Evolutionary conservation across 768 basidiomycete species (phyloP).

Genomic region (Suillus paluster): DNA sequence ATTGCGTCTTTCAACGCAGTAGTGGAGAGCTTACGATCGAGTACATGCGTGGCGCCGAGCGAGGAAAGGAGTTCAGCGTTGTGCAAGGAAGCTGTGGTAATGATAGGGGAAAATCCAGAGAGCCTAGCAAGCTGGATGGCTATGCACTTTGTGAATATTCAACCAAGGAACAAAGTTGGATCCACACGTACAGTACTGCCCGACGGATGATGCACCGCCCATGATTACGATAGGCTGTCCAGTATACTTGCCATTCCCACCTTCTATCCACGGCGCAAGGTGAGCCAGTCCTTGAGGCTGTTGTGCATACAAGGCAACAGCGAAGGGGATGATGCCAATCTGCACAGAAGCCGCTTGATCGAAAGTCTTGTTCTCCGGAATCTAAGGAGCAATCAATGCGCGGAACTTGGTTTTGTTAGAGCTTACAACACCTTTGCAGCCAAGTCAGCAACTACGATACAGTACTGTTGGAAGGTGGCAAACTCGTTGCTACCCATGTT

Average conservation of each 20-base stretch:
- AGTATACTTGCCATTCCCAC: constrained; percentile 33
- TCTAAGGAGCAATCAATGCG: constrained; percentile 17
- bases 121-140: constrained; percentile 41
- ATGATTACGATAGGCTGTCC: constrained; percentile 40
- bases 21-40: constrained; percentile 32
- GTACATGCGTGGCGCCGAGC: constrained; percentile 42
- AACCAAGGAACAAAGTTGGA: constrained; percentile 36
- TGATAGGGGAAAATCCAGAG: constrained; percentile 42
- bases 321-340: constrained; percentile 34
- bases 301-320: constrained; percentile 36
- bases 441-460: constrained; percentile 25
- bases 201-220: constrained; percentile 43
- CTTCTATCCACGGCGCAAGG: constrained; percentile 37
- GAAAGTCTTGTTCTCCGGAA: constrained; percentile 42
- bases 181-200: constrained; percentile 41
- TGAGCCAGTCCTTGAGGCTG: constrained; percentile 32
- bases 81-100: constrained; percentile 43
- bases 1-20: constrained; percentile 17
- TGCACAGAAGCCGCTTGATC: constrained; percentile 46
- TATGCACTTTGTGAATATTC: constrained; percentile 42
- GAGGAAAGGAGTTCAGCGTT: constrained; percentile 38
- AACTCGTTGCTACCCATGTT: constrained; percentile 3
- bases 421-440: constrained; percentile 16
- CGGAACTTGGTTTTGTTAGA: neutral
- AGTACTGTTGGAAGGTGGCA: constrained; percentile 33